phyloP scores from a whole-genome alignment of 2,329 filamentous ascomycete genomes.

The Pyricularia grisea region DNA sequence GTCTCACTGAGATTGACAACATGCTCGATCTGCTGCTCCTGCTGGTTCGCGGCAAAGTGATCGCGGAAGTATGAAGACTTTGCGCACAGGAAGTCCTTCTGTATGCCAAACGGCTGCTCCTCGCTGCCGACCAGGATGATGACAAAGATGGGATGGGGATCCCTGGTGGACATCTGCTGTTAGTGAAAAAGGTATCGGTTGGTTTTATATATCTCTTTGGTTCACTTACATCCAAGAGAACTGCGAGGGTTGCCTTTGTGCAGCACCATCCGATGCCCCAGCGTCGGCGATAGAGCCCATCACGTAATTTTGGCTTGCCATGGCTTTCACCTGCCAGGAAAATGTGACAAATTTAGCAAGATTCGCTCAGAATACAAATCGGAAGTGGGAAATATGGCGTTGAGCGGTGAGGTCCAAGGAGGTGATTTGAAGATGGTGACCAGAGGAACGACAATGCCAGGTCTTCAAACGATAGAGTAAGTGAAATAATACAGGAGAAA shows the following conservation, averaged over 20 bases:
- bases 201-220: background rate
- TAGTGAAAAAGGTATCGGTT: background rate
- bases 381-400: background rate
- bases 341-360: background rate
- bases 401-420: background rate
- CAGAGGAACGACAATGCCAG: background rate
- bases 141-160: slow-evolving; percentile 46
- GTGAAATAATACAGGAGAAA: background rate
- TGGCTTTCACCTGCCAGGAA: background rate
- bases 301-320: background rate
- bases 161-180: slow-evolving; percentile 20
- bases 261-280: background rate
- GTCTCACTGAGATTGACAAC: slow-evolving; percentile 40
- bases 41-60: slow-evolving; percentile 28
- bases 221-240: slow-evolving; percentile 20
- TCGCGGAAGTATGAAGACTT: slow-evolving; percentile 38
- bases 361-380: background rate
- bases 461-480: background rate
- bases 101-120: slow-evolving; percentile 45
- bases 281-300: background rate
- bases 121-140: slow-evolving; percentile 43
- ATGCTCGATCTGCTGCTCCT: slow-evolving; percentile 34
- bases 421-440: background rate
- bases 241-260: background rate
- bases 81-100: slow-evolving; percentile 47